Evolutionary conservation across 495 filamentous ascomycete species (phyloP).

Genomic region (Hypoxylon fragiforme): DNA sequence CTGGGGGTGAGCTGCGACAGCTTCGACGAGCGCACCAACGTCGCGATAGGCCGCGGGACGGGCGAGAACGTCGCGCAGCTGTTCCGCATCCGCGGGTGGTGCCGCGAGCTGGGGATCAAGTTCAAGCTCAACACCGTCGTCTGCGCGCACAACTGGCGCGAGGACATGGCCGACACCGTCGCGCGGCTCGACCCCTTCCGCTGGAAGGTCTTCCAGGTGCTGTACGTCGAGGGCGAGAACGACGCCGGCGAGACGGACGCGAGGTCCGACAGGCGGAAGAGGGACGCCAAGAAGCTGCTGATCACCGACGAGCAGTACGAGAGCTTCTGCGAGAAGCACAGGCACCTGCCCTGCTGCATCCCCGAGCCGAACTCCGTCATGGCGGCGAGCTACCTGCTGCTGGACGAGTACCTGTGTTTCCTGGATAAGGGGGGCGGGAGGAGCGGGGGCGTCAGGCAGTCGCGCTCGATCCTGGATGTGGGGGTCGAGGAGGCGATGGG

Average conservation of each 20-base stretch:
- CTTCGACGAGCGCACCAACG: constrained; percentile 58
- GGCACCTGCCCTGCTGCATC: constrained; percentile 46
- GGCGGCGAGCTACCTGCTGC: constrained; percentile 55
- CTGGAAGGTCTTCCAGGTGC: constrained; percentile 63
- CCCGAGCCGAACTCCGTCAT: constrained; percentile 58
- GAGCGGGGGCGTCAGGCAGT: constrained; percentile 42
- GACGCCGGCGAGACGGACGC: constrained; percentile 44
- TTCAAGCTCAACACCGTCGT: constrained; percentile 67
- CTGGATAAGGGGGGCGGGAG: constrained; percentile 50
- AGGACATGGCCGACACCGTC: constrained; percentile 58
- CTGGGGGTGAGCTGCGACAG: constrained; percentile 61
- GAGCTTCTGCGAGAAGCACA: constrained; percentile 53
- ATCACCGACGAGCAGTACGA: constrained; percentile 55
- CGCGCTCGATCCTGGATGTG: constrained; percentile 52
- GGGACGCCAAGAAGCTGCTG: constrained; percentile 51
- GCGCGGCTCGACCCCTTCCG: constrained; percentile 52
- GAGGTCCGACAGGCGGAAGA: constrained; percentile 24
- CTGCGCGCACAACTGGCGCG: constrained; percentile 51
- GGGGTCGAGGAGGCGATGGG: constrained; percentile 54
- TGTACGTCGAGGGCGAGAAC: constrained; percentile 60
- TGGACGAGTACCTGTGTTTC: constrained; percentile 61
- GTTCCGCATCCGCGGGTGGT: constrained; percentile 48
- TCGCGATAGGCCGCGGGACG: constrained; percentile 54
- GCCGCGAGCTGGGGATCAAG: constrained; percentile 51
- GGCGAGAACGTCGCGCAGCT: constrained; percentile 52